A percentile compares a stretch with the other conserved stretches of the same genome.
Conservation (phyloP, 768 basidiomycete species). For the Saitozyma sp. region DNA sequence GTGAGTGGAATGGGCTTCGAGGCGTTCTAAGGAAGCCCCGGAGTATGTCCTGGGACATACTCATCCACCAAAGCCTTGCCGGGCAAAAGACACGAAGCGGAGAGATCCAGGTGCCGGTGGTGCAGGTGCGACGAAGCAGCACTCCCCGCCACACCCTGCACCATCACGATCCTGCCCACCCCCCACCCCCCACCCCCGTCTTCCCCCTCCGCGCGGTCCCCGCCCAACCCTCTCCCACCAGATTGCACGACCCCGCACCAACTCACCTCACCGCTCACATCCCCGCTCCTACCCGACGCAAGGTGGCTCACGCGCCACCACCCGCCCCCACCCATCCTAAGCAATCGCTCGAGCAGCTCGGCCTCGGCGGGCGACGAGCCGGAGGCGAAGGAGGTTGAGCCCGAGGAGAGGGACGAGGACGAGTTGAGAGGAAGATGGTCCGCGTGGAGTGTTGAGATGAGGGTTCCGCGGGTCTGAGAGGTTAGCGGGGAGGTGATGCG, state of each 20-base stretch:
- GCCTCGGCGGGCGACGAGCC: conserved; percentile 12
- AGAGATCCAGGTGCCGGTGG: background rate
- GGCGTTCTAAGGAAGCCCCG: too few species aligned
- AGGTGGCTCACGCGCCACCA: conserved; percentile 47
- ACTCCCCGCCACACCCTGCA: conserved; percentile 45
- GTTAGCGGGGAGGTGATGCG: background rate
- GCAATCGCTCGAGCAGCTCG: conserved; percentile 33
- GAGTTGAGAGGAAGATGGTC: conserved; percentile 33
- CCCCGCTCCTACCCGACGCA: conserved; percentile 43
- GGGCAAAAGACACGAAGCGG: too few species aligned
- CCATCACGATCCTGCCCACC: conserved; percentile 48
- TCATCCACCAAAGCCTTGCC: too few species aligned
- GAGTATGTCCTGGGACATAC: too few species aligned
- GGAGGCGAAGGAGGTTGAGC: too few species aligned
- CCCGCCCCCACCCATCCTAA: conserved; percentile 32
- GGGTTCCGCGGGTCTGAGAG: conserved; percentile 20
- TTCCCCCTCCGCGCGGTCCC: conserved; percentile 41
- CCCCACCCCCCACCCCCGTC: conserved; percentile 40
- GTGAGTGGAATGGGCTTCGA: too few species aligned
- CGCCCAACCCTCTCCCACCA: conserved; percentile 22
- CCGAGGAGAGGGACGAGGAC: conserved; percentile 8
- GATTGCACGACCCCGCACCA: conserved; percentile 12
- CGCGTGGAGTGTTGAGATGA: conserved; percentile 44
- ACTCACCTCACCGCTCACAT: conserved; percentile 50
- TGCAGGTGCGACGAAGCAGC: background rate